A percentile compares a stretch with the other conserved stretches of the same genome.
Evolutionary conservation across 495 filamentous ascomycete species (phyloP).

Genomic region (Penicillium arizonense): DNA sequence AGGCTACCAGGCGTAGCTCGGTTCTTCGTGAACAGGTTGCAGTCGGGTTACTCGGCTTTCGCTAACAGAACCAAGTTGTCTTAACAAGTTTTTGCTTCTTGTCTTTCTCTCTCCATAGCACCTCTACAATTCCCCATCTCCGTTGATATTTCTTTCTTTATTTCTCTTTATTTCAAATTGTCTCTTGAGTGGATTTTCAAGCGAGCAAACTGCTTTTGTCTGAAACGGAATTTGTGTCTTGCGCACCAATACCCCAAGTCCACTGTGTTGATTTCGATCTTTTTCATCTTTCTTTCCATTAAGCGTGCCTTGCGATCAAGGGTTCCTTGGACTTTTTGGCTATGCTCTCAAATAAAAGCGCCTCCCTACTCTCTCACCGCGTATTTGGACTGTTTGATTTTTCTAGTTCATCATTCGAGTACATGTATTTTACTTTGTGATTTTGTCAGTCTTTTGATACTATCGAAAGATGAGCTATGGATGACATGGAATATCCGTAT

Average conservation of each 20-base stretch:
- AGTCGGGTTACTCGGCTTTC: slow-evolving; percentile 12
- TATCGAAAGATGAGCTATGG: slow-evolving; percentile 13
- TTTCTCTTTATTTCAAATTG: slow-evolving; percentile 26
- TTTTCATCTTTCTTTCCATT: slow-evolving; percentile 25
- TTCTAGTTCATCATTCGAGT: slow-evolving; percentile 37
- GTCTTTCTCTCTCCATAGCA: slow-evolving; percentile 9
- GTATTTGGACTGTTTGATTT: slow-evolving; percentile 15
- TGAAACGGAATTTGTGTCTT: slow-evolving; percentile 51
- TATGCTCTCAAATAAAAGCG: slow-evolving; percentile 46
- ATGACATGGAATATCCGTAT: slow-evolving; percentile 23
- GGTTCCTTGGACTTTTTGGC: slow-evolving; percentile 33
- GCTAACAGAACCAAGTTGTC: slow-evolving; percentile 13
- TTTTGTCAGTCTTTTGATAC: slow-evolving; percentile 16
- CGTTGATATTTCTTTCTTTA: slow-evolving; percentile 4
- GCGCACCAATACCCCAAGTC: slow-evolving; percentile 50
- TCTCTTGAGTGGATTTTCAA: slow-evolving; percentile 41
- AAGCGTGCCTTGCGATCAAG: slow-evolving; percentile 29
- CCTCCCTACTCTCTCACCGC: slow-evolving; percentile 28
- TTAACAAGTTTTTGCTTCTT: slow-evolving; percentile 10
- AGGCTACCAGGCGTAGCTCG: slow-evolving; percentile 51
- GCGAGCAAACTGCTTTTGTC: slow-evolving; percentile 43
- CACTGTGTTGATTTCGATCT: slow-evolving; percentile 40
- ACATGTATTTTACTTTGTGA: slow-evolving; percentile 24
- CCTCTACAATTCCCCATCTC: slow-evolving; percentile 9
- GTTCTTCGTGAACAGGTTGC: slow-evolving; percentile 10